Base-by-base conservation (phyloP, 257 asterid genomes). In the Forsythia viridissima region DNA sequence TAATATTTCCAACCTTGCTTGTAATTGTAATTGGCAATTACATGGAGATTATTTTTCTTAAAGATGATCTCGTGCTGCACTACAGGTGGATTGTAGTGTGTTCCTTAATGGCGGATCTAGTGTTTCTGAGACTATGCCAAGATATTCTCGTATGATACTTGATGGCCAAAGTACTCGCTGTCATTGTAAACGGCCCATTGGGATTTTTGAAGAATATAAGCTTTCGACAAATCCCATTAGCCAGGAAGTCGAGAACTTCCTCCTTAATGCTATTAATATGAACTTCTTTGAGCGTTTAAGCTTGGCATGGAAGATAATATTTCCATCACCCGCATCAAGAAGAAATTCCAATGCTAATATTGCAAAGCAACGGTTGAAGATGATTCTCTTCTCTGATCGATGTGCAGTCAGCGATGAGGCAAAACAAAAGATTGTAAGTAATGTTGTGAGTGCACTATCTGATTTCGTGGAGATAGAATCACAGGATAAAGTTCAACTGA, bases 391-490 rank as follows among this genome's bases (percentile, higher is more conserved):
- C 88, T 94, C 98, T 4, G 98, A 94, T 79, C 87, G 97, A 7
- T 92, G 98, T 70, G 98, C 96, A 16, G 97, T 94, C 71, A 94
- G 97, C 6, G 98, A 94, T 3, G 98, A 90, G 82, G 98, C 98
- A n/a, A 94, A 92, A 70, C 96, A 90, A 90, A 87, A 89, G 92
- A 94, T 94, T 21, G 97, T 94, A 18, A 92, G 91, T 82, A 93
- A 91, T 43, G 88, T 95, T 0, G 97, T 95, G 59, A 92, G 79
- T 4, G 92, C 90, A 10, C 79, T 95, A 42, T 95, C 99, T 5
- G 97, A 93, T 71, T 92, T 95, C 15, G 99, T 95, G 77, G 98
- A 90, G 92, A 93, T 93, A 66, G 98, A 93, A 82, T 92, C 98
- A 2, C 96, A 90, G 87, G 98, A 93, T 78, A 93, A 93, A 76